Evolutionary conservation across 345 rosid species (phyloP).

Genomic region (Raphanus raphanistrum): DNA sequence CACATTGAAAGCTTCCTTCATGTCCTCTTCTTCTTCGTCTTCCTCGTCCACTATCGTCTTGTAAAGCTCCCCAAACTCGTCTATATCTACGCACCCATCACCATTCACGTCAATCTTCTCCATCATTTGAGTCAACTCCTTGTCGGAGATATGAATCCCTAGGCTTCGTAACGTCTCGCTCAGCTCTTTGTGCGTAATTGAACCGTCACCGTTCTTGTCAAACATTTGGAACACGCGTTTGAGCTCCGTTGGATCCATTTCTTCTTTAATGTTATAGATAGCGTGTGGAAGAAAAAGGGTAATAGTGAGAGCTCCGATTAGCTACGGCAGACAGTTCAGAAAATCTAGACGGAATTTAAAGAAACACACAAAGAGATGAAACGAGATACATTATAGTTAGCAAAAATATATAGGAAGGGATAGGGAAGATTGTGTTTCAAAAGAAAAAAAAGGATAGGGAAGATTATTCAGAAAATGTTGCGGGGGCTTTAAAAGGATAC

Average conservation of each 20-base stretch:
- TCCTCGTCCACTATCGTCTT: conserved; percentile 53
- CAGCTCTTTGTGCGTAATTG: conserved; percentile 64
- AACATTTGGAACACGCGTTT: conserved; percentile 72
- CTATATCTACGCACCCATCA: conserved; percentile 60
- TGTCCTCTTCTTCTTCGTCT: conserved; percentile 65
- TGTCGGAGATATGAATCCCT: conserved; percentile 63
- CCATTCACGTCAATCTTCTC: conserved; percentile 55
- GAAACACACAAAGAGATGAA: conserved; percentile 14
- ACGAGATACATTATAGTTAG: not conserved
- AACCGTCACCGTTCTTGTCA: conserved; percentile 77
- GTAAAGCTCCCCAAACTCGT: conserved; percentile 68
- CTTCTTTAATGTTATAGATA: not conserved
- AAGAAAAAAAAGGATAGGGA: not conserved
- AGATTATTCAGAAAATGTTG: conserved; percentile 12
- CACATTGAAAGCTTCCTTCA: conserved; percentile 83
- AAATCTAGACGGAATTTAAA: not conserved
- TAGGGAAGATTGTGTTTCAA: no score
- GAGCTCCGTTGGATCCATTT: conserved; percentile 59
- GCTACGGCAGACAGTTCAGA: conserved; percentile 7
- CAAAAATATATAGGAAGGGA: not conserved
- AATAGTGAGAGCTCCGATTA: not conserved
- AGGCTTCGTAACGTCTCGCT: conserved; percentile 66
- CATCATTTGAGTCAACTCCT: conserved; percentile 56
- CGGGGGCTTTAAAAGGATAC: not conserved
- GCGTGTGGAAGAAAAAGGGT: not conserved